Base-by-base conservation (phyloP, 805 yeast species). In the Wickerhamiella bombiphila region DNA sequence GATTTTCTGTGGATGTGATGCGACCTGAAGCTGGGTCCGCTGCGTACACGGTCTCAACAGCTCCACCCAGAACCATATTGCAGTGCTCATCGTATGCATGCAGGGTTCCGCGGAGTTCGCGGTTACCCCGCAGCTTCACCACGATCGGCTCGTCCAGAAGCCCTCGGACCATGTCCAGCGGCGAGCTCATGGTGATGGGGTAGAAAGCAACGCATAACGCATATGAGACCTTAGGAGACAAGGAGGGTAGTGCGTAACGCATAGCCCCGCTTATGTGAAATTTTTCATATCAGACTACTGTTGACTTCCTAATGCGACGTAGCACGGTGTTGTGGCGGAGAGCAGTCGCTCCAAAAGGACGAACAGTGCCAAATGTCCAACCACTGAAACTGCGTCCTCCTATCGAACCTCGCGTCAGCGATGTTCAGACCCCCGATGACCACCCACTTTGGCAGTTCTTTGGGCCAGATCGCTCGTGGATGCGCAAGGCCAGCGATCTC, bases 381-480 rank as follows among this genome's bases (percentile, higher is more conserved):
- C 60, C 69, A 32, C 58, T 79, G 43, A 61, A 65, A 45, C 67
- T 86, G 46, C 70, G 88, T 39, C 70, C 79, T 9, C 97, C 97
- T 13, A 78, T 91, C 47, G 70, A 81, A 11, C 97, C 98, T 13
- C 70, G 91, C 2, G 76, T 70, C 38, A 65, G 68, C 45, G 81
- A 81, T 57, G 66, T 86, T 38, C 67, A 67, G 42, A 80, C 80
- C 24, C 69, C 74, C 11, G 88, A 78, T 4, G 80, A 79, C 55
- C 98, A 91, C 59, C 98, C 97, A 22, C 66, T 91, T 45, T 91
- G 95, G 94, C 86, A 80, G 50, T 91, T 91, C 56, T 91, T 88
- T 63, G 56, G 63, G 35, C 54, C 56, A 45, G 69, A 80, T 29
- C 66, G 74, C 40, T 65, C 68, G 50, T 72, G 75, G 42, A 60